Base-by-base conservation (phyloP, 148 eudicot species). In the Diospyros kaki region DNA sequence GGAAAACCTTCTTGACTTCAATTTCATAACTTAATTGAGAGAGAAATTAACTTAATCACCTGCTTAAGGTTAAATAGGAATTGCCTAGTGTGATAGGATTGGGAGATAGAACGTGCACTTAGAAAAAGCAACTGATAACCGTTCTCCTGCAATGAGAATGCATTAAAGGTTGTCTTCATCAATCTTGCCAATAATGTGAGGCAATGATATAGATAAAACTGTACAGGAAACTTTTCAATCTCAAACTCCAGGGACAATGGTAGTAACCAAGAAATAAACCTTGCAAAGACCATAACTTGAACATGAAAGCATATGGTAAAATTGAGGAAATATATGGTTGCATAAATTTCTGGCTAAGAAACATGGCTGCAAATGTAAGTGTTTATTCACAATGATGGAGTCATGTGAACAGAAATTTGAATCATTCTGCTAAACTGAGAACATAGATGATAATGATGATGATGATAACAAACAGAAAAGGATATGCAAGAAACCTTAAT, bases 91-190 rank as follows among this genome's bases (percentile, higher is more conserved):
- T 59, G 72, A 81, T 83, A 87, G 75, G 99, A 93, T 84, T 95
- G 99, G 62, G 93, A 91, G 78, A 95, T 95, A 64, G 99, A 84
- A 53, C 99, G 96, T 76, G 99, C 99, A 84, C 99, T 95, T 66
- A 95, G 84, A 81, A 93, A 95, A 78, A 95, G 91, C 52, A 95
- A 74, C 63, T 95, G 88, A 82, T 95, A 95, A 50, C 99, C 99
- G 84, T 95, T 95, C 82, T 93, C 98, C 99, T 95, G 94, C 85
- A 89, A 76, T 48, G 71, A 51, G 12, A 46, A 45, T 63, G 39
- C 39, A 70, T 60, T 50, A 5, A 68, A 38, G 43, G 42, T 10
- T 51, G 41, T 51, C n/a, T 15, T 48, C 11, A 45, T 3, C 41
- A 66, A 75, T 66, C 40, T 9, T 52, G 18, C 43, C 54, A 42